These are phyloP conservation scores for Penicillium oxalicum DNA, from an alignment of 2,329 filamentous ascomycete species.

Conservation along the genomic window DNA sequence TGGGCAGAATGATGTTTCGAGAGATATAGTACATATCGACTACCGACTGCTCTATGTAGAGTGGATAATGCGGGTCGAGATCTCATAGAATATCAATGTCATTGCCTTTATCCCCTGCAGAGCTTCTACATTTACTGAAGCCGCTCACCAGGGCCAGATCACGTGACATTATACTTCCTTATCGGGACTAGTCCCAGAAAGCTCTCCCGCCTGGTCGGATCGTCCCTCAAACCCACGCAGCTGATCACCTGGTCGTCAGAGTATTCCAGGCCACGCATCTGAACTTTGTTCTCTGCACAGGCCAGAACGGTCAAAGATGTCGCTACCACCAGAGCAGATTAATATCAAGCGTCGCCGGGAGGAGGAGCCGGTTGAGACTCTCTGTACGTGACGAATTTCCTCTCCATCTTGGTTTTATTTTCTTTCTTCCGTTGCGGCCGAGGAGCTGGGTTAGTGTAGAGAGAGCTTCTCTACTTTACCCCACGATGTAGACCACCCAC, in stretches of 20 bases:
- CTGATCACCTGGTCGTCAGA: no score
- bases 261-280: no score
- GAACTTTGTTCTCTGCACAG: no score
- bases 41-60: no score
- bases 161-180: conserved; percentile 4
- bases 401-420: conserved; percentile 10
- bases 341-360: conserved; percentile 53
- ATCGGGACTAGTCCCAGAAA: conserved; percentile 1
- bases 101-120: no score
- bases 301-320: conserved; percentile 26
- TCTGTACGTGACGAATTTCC: conserved; percentile 36
- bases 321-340: conserved; percentile 46
- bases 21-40: no score
- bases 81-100: no score
- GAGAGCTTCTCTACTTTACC: conserved; percentile 1
- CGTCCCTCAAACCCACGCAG: no score
- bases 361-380: conserved; percentile 51
- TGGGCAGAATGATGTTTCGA: no score
- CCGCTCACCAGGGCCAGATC: neutral
- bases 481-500: conserved; percentile 14
- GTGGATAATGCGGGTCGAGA: no score
- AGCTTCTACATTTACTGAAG: no score
- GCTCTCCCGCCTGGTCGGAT: conserved; percentile 1
- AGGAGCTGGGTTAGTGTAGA: no score
- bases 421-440: neutral